phyloP scores from a whole-genome alignment of 345 rosid species.

The Populus davidiana region DNA sequence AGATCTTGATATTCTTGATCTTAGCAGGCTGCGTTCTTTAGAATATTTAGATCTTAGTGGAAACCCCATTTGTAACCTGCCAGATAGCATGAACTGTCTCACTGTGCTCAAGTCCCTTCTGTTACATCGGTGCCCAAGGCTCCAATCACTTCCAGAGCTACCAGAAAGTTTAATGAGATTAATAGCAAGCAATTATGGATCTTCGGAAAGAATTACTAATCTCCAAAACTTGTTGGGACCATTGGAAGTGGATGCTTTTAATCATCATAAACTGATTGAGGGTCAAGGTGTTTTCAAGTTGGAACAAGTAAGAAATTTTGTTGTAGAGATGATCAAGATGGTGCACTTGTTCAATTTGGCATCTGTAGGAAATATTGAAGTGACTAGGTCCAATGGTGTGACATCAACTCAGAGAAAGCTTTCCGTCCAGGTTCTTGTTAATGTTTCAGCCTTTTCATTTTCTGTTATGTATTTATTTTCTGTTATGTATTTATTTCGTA shows the following conservation, averaged over 20 bases:
- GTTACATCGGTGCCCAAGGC: slow-evolving; percentile 8
- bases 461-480: too few relatives aligned
- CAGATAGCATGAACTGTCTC: slow-evolving; percentile 17
- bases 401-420: slow-evolving; percentile 2
- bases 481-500: too few relatives aligned
- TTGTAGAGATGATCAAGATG: neutral
- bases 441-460: neutral
- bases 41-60: slow-evolving; percentile 15
- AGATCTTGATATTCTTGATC: slow-evolving; percentile 11
- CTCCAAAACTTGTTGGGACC: slow-evolving; percentile 6
- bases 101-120: slow-evolving; percentile 7
- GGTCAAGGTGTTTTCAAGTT: slow-evolving; percentile 10
- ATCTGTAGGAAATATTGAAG: neutral
- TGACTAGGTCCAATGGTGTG: slow-evolving; percentile 1
- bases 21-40: slow-evolving; percentile 14
- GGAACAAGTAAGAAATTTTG: neutral
- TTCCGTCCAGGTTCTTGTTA: slow-evolving; percentile 13
- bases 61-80: slow-evolving; percentile 13
- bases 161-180: slow-evolving; percentile 13
- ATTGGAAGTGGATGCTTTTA: slow-evolving; percentile 2
- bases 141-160: slow-evolving; percentile 19
- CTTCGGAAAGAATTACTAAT: neutral
- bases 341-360: neutral
- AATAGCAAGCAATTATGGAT: neutral
- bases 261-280: slow-evolving; percentile 12